Evolutionary conservation across 352 stramenopile species (phyloP).

Genomic region (Globisporangium paddicum): DNA sequence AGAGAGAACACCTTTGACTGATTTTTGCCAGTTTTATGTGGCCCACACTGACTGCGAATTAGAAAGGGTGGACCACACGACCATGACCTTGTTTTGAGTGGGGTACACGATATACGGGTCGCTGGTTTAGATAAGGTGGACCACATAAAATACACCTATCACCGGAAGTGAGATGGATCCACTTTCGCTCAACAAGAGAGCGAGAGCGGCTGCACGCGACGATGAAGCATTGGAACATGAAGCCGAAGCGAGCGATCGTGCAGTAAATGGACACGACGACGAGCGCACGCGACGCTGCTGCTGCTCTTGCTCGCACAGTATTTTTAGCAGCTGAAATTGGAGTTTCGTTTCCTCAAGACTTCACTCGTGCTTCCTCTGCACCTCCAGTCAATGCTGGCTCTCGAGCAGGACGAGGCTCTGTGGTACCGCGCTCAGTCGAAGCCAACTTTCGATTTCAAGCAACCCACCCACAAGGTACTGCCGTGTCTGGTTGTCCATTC

Average conservation of each 20-base stretch:
- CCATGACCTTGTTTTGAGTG: no score
- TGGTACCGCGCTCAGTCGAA: background rate
- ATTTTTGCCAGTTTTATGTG: no score
- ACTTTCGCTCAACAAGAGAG: no score
- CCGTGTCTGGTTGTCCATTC: constrained; percentile 1
- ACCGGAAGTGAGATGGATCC: no score
- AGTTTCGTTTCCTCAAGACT: constrained; percentile 1
- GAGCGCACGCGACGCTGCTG: background rate
- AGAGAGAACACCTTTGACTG: background rate
- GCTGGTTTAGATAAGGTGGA: no score
- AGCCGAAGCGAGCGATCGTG: background rate
- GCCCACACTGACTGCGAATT: no score
- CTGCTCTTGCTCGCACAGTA: background rate
- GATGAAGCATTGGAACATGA: background rate
- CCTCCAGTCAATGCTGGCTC: background rate
- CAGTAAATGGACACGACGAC: constrained; percentile 2
- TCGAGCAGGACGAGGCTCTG: background rate
- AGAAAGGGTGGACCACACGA: constrained; percentile 1
- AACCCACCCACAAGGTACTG: no score
- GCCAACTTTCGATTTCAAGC: background rate
- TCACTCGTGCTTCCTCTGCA: background rate
- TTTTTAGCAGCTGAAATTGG: background rate
- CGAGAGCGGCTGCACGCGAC: background rate
- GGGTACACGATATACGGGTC: no score
- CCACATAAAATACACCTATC: no score